These are phyloP conservation scores for Bryopsis sp. DNA, from an alignment of 139 green algal species.

Conservation along the genomic window DNA sequence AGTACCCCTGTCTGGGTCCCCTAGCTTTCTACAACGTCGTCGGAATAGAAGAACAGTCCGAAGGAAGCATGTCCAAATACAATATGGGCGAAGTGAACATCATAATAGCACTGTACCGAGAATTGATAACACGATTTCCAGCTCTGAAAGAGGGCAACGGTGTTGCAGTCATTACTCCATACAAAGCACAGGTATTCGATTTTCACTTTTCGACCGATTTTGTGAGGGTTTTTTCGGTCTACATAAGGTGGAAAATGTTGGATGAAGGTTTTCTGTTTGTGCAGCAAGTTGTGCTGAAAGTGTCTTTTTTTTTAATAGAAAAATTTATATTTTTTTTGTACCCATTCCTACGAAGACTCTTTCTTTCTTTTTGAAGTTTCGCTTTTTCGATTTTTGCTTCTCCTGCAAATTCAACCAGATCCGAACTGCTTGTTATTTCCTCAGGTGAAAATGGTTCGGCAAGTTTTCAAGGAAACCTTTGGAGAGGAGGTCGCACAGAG, in stretches of 20 bases:
- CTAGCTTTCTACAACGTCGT: slow-evolving; percentile 66
- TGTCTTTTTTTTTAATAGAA: too few relatives aligned
- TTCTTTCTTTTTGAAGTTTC: too few relatives aligned
- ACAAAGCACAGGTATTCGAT: slow-evolving; percentile 77
- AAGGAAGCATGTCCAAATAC: slow-evolving; percentile 32
- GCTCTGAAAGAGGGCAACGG: neutral
- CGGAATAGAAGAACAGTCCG: slow-evolving; percentile 51
- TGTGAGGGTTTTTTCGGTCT: too few relatives aligned
- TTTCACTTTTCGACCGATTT: too few relatives aligned
- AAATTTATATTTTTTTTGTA: too few relatives aligned
- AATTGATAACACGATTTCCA: slow-evolving; percentile 36
- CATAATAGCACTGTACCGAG: slow-evolving; percentile 44
- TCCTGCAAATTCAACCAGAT: too few relatives aligned
- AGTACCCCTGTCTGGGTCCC: slow-evolving; percentile 78
- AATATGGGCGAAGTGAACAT: slow-evolving; percentile 55
- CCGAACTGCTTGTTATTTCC: too few relatives aligned
- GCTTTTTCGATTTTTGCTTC: too few relatives aligned
- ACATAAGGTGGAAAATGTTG: too few relatives aligned
- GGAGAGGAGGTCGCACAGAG: slow-evolving; percentile 18
- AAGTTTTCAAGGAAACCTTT: slow-evolving; percentile 45
- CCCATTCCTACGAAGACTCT: too few relatives aligned
- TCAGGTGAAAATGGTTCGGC: slow-evolving; percentile 42
- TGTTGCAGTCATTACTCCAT: slow-evolving; percentile 89
- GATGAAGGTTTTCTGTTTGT: too few relatives aligned
- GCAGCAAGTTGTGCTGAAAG: too few relatives aligned